Evolutionary conservation across 345 rosid species (phyloP), one percentile per base, ranked within the genome.

Genomic region (Murraya paniculata): DNA sequence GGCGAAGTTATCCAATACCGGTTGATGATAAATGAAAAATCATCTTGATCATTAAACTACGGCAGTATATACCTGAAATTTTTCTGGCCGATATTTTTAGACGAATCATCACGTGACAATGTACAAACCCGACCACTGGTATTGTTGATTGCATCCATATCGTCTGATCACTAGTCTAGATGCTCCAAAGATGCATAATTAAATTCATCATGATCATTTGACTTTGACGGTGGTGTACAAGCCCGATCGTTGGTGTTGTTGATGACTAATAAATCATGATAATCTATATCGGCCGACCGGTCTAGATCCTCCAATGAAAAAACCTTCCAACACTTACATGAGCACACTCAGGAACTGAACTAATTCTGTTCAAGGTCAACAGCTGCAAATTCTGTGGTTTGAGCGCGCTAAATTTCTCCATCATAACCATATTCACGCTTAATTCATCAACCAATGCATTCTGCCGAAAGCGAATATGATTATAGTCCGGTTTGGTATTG

Each of bases 291-390:
- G 30, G 41, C 6, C 4, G 72, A 24, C 72, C 72, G 41, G 28
- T 28, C 33, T 36, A 14, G 22, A 7, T 68, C 72, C 31, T 45
- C 60, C 22, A n/a, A n/a, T n/a, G n/a, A 70, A 48, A 58, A 33
- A 39, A 41, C 41, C 24, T 24, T 21, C 14, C 3, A 71, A 71
- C 30, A 71, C 3, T 5, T 55, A 31, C 74, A 31, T 19, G 62
- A 53, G 74, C 45, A 55, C 50, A 70, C 50, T 71, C 64, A 71
- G 62, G 74, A 55, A 71, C 27, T 53, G 62, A 62, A 71, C 18
- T 71, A 33, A 30, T 71, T 33, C 16, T 31, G n/a, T 1, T 55
- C 62, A 30, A 71, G 61, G 22, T 71, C 45, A 31, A 71, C 16
- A 13, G 45, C 39, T 71, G 62, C 74, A 30, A 53, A 4, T 50